Evolutionary conservation across 2,329 filamentous ascomycete genomes (phyloP).

Genomic region (Exophiala dermatitidis): DNA sequence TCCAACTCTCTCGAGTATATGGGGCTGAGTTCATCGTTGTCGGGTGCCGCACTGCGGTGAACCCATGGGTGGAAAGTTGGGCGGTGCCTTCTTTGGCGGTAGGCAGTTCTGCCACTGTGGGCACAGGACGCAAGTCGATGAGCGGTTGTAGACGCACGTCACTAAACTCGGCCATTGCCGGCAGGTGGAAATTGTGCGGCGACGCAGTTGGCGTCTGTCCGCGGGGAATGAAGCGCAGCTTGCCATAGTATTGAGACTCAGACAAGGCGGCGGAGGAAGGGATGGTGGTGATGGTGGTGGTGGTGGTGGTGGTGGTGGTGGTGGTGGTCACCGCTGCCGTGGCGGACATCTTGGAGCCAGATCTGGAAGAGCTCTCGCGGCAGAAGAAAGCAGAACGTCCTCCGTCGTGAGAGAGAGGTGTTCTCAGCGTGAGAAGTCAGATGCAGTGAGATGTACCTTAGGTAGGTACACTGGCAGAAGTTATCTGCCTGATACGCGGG

Average conservation of each 20-base stretch:
- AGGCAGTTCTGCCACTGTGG: constrained; percentile 11
- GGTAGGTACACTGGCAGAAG: too few relatives aligned
- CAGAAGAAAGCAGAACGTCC: background rate
- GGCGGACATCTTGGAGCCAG: background rate
- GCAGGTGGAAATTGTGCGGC: constrained; percentile 23
- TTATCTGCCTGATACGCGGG: too few relatives aligned
- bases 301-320: constrained; percentile 7
- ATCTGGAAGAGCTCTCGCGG: background rate
- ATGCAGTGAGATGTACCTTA: too few relatives aligned
- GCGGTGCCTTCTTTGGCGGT: constrained; percentile 12
- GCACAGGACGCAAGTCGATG: constrained; percentile 22
- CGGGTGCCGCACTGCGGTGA: constrained; percentile 20
- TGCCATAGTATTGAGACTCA: constrained; percentile 20
- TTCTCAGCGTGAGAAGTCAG: too few relatives aligned
- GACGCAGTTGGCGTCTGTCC: constrained; percentile 17
- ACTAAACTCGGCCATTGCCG: constrained; percentile 21
- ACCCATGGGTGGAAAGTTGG: constrained; percentile 17
- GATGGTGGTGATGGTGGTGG: constrained; percentile 9
- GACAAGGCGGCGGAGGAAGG: constrained; percentile 1
- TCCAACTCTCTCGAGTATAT: constrained; percentile 23
- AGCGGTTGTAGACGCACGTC: constrained; percentile 20
- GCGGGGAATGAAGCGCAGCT: constrained; percentile 19
- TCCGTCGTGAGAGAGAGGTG: too few relatives aligned
- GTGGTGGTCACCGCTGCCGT: constrained; percentile 4
- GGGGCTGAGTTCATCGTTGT: constrained; percentile 25